These are phyloP conservation scores for Fusarium hostae DNA, from an alignment of 2,329 filamentous ascomycete genomes.

Conservation along the genomic window DNA sequence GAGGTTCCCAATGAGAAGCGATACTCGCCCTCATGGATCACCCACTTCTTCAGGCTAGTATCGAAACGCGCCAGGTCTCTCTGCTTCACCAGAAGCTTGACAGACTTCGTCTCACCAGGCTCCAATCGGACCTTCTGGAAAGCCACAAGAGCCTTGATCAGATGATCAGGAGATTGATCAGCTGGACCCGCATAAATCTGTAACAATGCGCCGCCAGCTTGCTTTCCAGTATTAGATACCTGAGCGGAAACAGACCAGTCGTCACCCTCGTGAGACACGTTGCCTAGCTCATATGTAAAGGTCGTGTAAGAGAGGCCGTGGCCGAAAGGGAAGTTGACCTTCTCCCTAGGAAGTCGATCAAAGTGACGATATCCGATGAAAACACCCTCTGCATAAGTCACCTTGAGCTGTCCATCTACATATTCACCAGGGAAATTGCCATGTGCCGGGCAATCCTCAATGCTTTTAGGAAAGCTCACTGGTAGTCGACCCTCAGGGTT, in stretches of 20 bases:
- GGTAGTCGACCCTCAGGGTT: constrained; percentile 73
- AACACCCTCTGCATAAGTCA: constrained; percentile 73
- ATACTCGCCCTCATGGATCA: constrained; percentile 44
- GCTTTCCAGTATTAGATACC: constrained; percentile 67
- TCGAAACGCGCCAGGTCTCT: constrained; percentile 48
- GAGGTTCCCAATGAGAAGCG: constrained; percentile 43
- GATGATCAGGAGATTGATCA: constrained; percentile 31
- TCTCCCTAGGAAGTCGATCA: constrained; percentile 63
- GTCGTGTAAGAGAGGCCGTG: constrained; percentile 74
- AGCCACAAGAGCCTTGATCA: constrained; percentile 46
- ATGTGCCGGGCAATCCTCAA: constrained; percentile 72
- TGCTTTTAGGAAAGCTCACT: constrained; percentile 67
- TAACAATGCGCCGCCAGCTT: constrained; percentile 61
- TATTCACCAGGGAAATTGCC: constrained; percentile 66
- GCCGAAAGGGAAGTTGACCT: constrained; percentile 72
- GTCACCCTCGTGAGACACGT: constrained; percentile 48
- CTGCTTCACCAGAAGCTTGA: constrained; percentile 23
- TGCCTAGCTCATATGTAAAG: constrained; percentile 64
- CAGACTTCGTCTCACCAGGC: constrained; percentile 30
- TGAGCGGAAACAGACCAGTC: constrained; percentile 60
- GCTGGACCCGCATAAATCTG: constrained; percentile 59
- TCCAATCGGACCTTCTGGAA: constrained; percentile 46
- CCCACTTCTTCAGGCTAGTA: constrained; percentile 40
- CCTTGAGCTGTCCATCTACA: constrained; percentile 44
- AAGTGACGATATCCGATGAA: constrained; percentile 76